Evolutionary conservation across 495 filamentous ascomycete genomes (phyloP).

Genomic region (Pseudevernia furfuracea): DNA sequence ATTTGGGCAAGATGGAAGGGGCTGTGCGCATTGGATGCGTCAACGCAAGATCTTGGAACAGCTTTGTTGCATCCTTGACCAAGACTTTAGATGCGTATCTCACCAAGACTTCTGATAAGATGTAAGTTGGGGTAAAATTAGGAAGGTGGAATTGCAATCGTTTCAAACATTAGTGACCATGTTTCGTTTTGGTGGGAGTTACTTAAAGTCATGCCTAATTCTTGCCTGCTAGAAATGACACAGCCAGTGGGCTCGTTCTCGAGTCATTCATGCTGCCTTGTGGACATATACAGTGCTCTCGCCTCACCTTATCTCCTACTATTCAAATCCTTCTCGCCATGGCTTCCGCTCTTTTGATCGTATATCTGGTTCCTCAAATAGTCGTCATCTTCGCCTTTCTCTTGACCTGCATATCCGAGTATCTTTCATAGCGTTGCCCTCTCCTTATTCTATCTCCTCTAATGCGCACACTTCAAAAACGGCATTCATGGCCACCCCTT

Average conservation of each 20-base stretch:
- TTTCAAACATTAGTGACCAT: not conserved
- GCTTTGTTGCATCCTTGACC: not conserved
- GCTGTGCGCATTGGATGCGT: not conserved
- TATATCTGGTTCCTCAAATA: not conserved
- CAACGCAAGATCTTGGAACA: not conserved
- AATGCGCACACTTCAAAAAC: conserved; percentile 21
- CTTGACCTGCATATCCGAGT: conserved; percentile 1
- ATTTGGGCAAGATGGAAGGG: not conserved
- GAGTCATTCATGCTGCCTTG: not conserved
- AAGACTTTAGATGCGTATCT: not conserved
- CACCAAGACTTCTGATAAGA: not conserved
- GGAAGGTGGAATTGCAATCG: not conserved
- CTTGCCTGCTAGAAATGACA: not conserved
- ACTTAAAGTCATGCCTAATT: not conserved
- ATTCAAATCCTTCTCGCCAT: not conserved
- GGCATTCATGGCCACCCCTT: conserved; percentile 33
- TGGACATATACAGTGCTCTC: not conserved
- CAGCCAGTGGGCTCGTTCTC: not conserved
- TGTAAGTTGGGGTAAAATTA: not conserved
- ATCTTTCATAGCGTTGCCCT: not conserved
- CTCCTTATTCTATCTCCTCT: not conserved
- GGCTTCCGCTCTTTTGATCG: not conserved
- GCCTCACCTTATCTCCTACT: not conserved
- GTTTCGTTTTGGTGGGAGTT: not conserved
- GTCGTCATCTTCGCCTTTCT: not conserved